Base-by-base conservation (phyloP, 192 early-diverging fungal genomes). In the Nowakowskiella sp. region DNA sequence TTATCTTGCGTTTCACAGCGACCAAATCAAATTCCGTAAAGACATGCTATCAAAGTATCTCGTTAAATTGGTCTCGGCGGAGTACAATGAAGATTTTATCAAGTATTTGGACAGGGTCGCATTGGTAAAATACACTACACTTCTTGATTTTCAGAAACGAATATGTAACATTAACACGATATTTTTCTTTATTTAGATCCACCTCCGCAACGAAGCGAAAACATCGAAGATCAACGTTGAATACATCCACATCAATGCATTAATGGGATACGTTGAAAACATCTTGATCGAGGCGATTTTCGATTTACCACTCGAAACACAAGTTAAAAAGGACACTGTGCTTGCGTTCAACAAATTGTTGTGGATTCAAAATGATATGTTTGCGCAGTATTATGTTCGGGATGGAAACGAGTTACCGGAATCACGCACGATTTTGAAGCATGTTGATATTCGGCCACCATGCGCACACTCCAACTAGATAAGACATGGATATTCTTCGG, bases 321-420 rank as follows among this genome's bases (percentile, higher is more conserved):
- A 28, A 6, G 31, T 21, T 16, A 46, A 50, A 23, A 47, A 45
- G 2, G 50, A 62, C 34, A 64, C 55, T 2, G 45, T 70, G 6
- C 61, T 67, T n/a, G 88, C 87, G 3, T 90, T 85, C 52, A 76
- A 72, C 58, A 90, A 89, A 67, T 66, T 90, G 42, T 75, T 90
- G 28, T 90, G 88, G 88, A 71, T 90, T 43, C 88, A 90, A 70
- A 90, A 83, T 54, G 88, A 90, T 55, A 68, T 85, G 49, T 90
- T 89, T 67, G 74, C 78, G 26, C 74, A 74, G 62, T 88, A 83
- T 48, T 89, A 90, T 36, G 74, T 81, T 46, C 72, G 68, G 42
- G 84, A 87, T 21, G 71, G 79, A 5, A 65, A 39, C 1, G 55
- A 55, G 23, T 47, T 61, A 7, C 52, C 6, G n/a, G n/a, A n/a